Percentiles rank a stretch among this genome's conserved stretches.
Evolutionary conservation across 2,329 filamentous ascomycete species (phyloP).

Genomic region (Colletotrichum melonis): DNA sequence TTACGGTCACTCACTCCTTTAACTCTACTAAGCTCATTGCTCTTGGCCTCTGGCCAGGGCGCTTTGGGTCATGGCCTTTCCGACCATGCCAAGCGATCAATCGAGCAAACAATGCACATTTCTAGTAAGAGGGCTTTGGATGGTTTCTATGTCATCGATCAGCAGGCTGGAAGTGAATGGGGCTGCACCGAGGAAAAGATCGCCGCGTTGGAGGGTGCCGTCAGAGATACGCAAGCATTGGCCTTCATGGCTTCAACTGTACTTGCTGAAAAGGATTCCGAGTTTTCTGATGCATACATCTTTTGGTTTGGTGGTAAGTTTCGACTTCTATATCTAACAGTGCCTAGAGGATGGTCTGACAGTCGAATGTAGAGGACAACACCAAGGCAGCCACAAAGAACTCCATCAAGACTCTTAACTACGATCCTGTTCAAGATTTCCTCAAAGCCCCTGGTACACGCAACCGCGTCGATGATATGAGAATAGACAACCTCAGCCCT

Average conservation of each 20-base stretch:
- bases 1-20: neutral
- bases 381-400: neutral
- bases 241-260: neutral
- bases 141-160: constrained; percentile 15
- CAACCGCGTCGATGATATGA: neutral
- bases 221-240: neutral
- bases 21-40: neutral
- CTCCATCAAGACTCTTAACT: neutral
- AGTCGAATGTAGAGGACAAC: neutral
- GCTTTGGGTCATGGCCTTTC: neutral
- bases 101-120: neutral
- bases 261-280: neutral
- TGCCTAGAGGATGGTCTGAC: neutral
- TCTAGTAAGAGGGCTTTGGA: neutral
- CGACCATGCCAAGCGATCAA: neutral
- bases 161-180: neutral
- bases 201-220: neutral
- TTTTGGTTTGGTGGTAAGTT: constrained; percentile 5
- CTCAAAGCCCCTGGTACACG: neutral
- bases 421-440: constrained; percentile 1
- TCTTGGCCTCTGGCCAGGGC: neutral
- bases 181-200: constrained; percentile 1
- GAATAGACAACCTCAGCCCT: constrained; percentile 1
- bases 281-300: neutral
- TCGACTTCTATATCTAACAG: neutral